Evolutionary conservation across 179 eudicot genomes (phyloP), one percentile per base, ranked within the genome.

Genomic region (Drosera spatulata): DNA sequence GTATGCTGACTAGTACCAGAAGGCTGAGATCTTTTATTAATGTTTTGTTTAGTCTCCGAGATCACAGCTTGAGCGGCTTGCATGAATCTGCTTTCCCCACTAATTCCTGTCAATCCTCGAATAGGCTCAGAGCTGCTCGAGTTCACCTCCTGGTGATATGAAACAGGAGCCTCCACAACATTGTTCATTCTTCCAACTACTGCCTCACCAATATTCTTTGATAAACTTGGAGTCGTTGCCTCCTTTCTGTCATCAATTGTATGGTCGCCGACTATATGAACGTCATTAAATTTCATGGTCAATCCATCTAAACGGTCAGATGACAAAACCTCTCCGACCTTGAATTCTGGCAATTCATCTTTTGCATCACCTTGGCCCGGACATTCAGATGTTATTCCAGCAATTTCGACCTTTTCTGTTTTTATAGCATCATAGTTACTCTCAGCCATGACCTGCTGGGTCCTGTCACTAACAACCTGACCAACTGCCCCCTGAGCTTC

Each of bases 271-370:
- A 49, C 64, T 60, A 56, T 53, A 51, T 59, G 59, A 50, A 12
- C 76, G 50, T 33, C 71, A 40, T 63, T 22, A 22, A 22, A 58
- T 50, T 70, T 67, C 7, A 45, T 55, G 62, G 39, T 44, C 58
- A 50, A 65, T 33, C 72, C 75, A n/a, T 66, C 66, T 66, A 53
- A 9, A 33, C 48, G 59, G 67, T 61, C 65, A 42, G 76, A 62
- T 33, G 69, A 66, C 33, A 59, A 63, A 4, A 56, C 56, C 41
- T 50, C 68, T 61, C 56, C 71, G 13, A 43, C 48, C 57, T 61
- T 58, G 54, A 13, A 50, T 61, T 63, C 59, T 58, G 44, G 64
- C 55, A 55, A 71, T 64, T 50, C 62, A 55, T 49, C 65, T 62
- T 38, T 60, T 57, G 61, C 61, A 56, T 39, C 66, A 61, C 60